A percentile compares a stretch with the other conserved stretches of the same genome.
phyloP scores from a whole-genome alignment of 1,284 basidiomycete species.

The Cystobasidiaceae sp. region DNA sequence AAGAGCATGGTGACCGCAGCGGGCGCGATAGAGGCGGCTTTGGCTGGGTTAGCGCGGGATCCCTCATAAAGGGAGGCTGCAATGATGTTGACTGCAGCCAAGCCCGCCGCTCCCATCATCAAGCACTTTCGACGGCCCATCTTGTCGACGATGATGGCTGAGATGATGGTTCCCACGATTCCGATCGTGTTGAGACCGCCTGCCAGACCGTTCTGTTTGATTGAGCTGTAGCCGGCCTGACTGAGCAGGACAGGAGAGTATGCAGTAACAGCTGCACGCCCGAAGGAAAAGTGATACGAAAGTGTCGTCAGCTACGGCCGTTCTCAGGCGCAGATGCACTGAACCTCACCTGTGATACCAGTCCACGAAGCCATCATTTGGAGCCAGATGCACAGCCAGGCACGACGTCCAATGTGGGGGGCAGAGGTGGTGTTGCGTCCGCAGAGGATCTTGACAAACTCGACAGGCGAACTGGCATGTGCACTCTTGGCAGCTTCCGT shows the following conservation, averaged over 20 bases:
- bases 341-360: constrained; percentile 36
- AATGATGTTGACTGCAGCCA: constrained; percentile 43
- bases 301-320: no score
- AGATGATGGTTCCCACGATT: constrained; percentile 40
- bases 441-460: constrained; percentile 37
- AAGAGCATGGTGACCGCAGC: constrained; percentile 48
- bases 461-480: constrained; percentile 31
- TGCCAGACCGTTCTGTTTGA: constrained; percentile 40
- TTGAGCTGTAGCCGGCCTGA: constrained; percentile 37
- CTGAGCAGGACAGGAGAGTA: constrained; percentile 39
- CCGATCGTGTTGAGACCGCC: constrained; percentile 41
- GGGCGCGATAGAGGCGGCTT: constrained; percentile 35
- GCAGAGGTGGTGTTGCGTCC: constrained; percentile 27
- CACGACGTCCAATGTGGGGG: constrained; percentile 36
- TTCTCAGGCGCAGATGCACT: no score
- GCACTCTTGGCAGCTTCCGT: constrained; percentile 32
- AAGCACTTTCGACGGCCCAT: constrained; percentile 46
- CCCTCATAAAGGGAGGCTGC: constrained; percentile 42
- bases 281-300: no score
- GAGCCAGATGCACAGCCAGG: constrained; percentile 40
- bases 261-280: constrained; percentile 38
- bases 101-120: constrained; percentile 44
- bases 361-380: constrained; percentile 41
- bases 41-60: constrained; percentile 31
- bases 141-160: constrained; percentile 44